Evolutionary conservation across 2,329 filamentous ascomycete species (phyloP), one percentile per base, ranked within the genome.

Genomic region (Monilinia aucupariae): DNA sequence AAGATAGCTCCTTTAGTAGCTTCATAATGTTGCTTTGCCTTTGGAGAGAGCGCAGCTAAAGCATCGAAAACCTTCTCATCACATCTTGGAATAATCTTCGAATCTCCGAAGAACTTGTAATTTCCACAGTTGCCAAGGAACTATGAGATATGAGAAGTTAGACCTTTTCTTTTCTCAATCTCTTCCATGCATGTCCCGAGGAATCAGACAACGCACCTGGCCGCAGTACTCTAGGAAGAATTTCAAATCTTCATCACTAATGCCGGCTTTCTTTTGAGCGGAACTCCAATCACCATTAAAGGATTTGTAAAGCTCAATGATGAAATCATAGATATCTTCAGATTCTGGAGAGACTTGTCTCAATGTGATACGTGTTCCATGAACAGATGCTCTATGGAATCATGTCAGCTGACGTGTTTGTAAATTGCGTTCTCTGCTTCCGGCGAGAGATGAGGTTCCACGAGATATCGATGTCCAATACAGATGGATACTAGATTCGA

Each of bases 31-130:
- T 81, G 80, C 71, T 83, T 79, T 8, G 88, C 84, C 60, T 88
- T 84, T 2, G 83, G 76, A 0, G 76, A 77, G 20, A 81, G 81
- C 20, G 82, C 80, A 51, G 87, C 86, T 41, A 93, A 79, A 65
- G 86, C 82, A 58, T 84, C 81, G 64, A 92, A 82, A 6, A 81
- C 82, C 64, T 83, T 82, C 68, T 86, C 82, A 8, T 81, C 79
- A 71, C 89, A 85, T 69, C 89, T 82, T 2, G 90, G 90, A 63
- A 94, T 82, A 73, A 94, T 92, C 74, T 94, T 94, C 70, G 87
- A 84, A 75, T 94, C 90, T 50, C 91, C 91, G 71, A 92, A 93
- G 69, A 88, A 89, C 78, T 93, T 93, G 78, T 93, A 94, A 76
- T 94, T 94, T 67, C 91, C 73, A 66, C 81, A 82, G 73, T 93